These are phyloP conservation scores for Chalciporus pseudorubinellus DNA, from an alignment of 768 basidiomycete genomes.

Conservation along the genomic window DNA sequence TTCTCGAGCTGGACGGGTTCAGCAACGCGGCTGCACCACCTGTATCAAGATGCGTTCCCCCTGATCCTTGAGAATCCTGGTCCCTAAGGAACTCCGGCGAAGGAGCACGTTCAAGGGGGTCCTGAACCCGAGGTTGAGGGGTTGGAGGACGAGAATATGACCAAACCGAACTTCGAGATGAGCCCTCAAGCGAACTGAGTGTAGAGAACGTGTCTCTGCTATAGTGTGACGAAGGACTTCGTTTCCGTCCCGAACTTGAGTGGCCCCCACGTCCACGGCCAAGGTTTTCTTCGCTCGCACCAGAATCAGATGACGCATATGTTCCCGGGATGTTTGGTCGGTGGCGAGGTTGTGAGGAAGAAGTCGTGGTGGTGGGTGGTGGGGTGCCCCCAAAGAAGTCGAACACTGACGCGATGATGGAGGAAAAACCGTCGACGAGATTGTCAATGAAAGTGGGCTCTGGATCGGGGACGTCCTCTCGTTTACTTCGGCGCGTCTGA, in stretches of 20 bases:
- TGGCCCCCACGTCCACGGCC: not conserved
- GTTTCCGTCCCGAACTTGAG: constrained; percentile 2
- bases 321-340: constrained; percentile 18
- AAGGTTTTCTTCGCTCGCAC: not conserved
- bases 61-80: not conserved
- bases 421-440: constrained; percentile 17
- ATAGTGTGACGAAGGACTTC: constrained; percentile 18
- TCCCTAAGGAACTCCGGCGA: constrained; percentile 31
- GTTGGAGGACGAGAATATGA: constrained; percentile 20
- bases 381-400: constrained; percentile 4
- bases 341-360: not conserved
- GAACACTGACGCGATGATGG: constrained; percentile 17
- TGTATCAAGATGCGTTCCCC: not conserved
- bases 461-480: not conserved
- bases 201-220: constrained; percentile 43
- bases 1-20: constrained; percentile 4
- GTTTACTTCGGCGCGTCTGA: not conserved
- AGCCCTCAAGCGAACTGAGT: constrained; percentile 46
- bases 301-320: constrained; percentile 18
- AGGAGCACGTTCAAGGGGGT: constrained; percentile 27
- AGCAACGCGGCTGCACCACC: not conserved
- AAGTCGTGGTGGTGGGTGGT: not conserved
- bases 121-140: constrained; percentile 25
- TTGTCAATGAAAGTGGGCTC: constrained; percentile 15
- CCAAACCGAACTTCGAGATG: constrained; percentile 38